Evolutionary conservation across 73 alveolate species (phyloP).

Genomic region (Tetrahymena borealis): DNA sequence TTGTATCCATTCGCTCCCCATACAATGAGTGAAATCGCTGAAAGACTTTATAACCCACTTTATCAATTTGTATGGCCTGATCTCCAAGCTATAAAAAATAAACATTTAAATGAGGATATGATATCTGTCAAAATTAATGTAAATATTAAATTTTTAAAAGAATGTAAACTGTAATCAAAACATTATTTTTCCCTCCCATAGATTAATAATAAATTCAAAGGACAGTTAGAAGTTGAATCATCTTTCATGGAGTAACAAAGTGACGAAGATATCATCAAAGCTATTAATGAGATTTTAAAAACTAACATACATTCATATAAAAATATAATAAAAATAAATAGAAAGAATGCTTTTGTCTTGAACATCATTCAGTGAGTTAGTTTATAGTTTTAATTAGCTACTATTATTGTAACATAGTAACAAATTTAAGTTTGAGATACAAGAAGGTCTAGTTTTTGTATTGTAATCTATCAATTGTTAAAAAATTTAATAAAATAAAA

Average conservation of each 20-base stretch:
- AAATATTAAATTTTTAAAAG: background rate
- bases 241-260: background rate
- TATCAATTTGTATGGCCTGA: background rate
- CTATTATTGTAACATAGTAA: no score
- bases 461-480: no score
- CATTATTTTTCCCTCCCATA: background rate
- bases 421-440: no score
- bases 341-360: background rate
- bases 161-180: background rate
- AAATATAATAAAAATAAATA: background rate
- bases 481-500: no score
- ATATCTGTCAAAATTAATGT: background rate
- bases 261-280: background rate
- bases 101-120: background rate
- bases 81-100: background rate
- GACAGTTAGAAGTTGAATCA: background rate
- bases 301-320: background rate
- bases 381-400: background rate
- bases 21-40: slow-evolving; percentile 14
- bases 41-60: background rate
- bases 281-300: background rate
- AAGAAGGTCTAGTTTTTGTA: no score
- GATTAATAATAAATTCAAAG: background rate
- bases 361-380: background rate
- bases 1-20: slow-evolving; percentile 53